Conservation (phyloP, 2,329 filamentous ascomycete species). For the Xylariomycetidae sp. region DNA sequence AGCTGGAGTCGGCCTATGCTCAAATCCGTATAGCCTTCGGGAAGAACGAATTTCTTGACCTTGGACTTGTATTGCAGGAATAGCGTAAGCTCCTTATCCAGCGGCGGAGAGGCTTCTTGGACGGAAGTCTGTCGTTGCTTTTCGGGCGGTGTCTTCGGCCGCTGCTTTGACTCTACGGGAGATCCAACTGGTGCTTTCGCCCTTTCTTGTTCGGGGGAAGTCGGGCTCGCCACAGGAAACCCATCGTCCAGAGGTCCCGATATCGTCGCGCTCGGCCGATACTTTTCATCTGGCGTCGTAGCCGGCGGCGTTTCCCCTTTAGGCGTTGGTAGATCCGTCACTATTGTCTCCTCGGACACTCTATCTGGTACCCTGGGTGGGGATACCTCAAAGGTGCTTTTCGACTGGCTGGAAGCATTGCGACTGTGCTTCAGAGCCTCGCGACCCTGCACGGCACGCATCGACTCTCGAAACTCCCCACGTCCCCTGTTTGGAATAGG, state of each 20-base stretch:
- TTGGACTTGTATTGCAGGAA: constrained; percentile 96
- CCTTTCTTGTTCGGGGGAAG: constrained; percentile 25
- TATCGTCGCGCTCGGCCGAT: constrained; percentile 50
- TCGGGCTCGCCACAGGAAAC: constrained; percentile 31
- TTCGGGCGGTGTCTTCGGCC: constrained; percentile 34
- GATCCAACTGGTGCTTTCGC: constrained; percentile 13
- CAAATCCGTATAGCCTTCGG: constrained; percentile 77
- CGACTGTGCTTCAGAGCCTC: constrained; percentile 45
- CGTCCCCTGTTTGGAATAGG: constrained; percentile 81
- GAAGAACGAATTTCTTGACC: constrained; percentile 89
- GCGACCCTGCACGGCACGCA: constrained; percentile 59
- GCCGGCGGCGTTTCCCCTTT: constrained; percentile 37
- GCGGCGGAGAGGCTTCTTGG: constrained; percentile 62
- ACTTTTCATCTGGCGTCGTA: constrained; percentile 64
- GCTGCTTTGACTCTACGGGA: constrained; percentile 15
- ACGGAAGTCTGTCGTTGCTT: constrained; percentile 48
- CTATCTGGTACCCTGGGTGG: constrained; percentile 53
- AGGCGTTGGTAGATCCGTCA: constrained; percentile 21
- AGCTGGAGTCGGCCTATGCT: constrained; percentile 85
- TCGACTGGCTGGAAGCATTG: constrained; percentile 40
- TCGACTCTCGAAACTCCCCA: constrained; percentile 72
- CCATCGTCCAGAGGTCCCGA: constrained; percentile 50
- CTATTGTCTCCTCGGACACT: constrained; percentile 56
- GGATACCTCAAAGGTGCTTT: constrained; percentile 44
- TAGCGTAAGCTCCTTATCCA: constrained; percentile 80